Base-by-base conservation (phyloP, 2,329 filamentous ascomycete species). In the Botrytis cinerea region DNA sequence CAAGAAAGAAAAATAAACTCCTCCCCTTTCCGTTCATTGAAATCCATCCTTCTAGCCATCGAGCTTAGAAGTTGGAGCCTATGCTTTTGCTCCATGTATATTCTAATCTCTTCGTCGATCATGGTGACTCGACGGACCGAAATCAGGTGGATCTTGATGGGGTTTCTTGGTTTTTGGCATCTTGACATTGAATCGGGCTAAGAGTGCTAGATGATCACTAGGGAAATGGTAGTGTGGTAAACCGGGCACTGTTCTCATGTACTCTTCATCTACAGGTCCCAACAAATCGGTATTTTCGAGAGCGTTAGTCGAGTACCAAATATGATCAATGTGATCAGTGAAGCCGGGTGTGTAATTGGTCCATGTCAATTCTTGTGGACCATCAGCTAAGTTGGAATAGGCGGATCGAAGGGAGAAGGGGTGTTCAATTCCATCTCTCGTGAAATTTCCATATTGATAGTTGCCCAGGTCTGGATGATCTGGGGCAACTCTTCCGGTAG, bases 311-410 rank as follows among this genome's bases (percentile, higher is more conserved):
- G 94, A 95, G 83, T 97, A 99, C 94, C 95, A 98, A 79, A 99
- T 94, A 83, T 98, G 98, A 82, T 99, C 96, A 77, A 99, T 92
- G 73, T 97, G 93, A 75, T 94, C 95, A 70, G 90, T 89, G 84
- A 98, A 99, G n/a, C 90, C 90, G 1, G 96, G 95, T 22, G 94
- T 97, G 83, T 98, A 99, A 83, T 99, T 99, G 64, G 96, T 99
- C 82, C 97, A 99, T 7, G 90, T 90, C 78, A 98, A 85, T 81
- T 97, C 93, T 73, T 94, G 92, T 10, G 91, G 90, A 51, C 96
- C 90, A 80, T 95, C 92, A 76, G 92, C 92, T 70, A 97, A 91
- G 76, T 92, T 89, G 51, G 89, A 89, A 82, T 99, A 99, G 4
- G 94, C 91, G 35, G 96, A 97, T 80, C 96, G 94, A 77, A 99